Percentiles rank a stretch among this genome's conserved stretches.
These are phyloP conservation scores for Leptographium galeiforme DNA, from an alignment of 2,329 filamentous ascomycete species.

Conservation along the genomic window DNA sequence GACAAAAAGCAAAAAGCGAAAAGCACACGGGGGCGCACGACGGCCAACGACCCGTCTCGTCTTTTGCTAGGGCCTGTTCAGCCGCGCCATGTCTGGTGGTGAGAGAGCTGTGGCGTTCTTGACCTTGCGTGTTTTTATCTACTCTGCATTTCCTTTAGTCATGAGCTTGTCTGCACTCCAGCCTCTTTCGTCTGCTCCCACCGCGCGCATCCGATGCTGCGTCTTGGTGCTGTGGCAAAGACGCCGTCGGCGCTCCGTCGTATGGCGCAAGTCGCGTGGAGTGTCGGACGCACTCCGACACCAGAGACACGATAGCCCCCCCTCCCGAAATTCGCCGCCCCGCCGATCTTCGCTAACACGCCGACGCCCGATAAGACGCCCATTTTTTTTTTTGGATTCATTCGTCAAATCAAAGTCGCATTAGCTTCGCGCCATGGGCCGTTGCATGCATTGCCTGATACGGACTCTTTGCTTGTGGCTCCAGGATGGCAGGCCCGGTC, in stretches of 20 bases:
- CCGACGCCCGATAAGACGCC: neutral
- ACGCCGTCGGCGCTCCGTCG: neutral
- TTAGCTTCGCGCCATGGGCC: neutral
- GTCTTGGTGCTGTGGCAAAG: neutral
- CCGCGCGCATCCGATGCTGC: neutral
- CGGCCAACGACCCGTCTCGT: neutral
- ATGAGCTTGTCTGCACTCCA: too few species aligned
- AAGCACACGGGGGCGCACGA: neutral
- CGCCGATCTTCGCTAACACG: neutral
- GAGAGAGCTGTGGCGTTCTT: neutral
- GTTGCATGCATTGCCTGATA: neutral
- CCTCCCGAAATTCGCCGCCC: neutral
- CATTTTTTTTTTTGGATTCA: neutral
- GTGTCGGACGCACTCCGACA: neutral
- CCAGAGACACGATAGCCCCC: too few species aligned
- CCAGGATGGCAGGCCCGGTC: neutral
- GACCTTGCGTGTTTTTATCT: neutral
- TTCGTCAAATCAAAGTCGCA: neutral
- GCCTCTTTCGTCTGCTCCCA: too few species aligned
- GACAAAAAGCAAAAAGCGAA: neutral
- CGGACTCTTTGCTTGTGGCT: neutral
- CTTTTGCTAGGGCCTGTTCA: too few species aligned
- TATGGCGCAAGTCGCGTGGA: neutral
- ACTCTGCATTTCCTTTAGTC: too few species aligned
- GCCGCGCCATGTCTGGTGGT: neutral